Conservation (phyloP, 768 basidiomycete genomes). For the Piloderma croceum region DNA sequence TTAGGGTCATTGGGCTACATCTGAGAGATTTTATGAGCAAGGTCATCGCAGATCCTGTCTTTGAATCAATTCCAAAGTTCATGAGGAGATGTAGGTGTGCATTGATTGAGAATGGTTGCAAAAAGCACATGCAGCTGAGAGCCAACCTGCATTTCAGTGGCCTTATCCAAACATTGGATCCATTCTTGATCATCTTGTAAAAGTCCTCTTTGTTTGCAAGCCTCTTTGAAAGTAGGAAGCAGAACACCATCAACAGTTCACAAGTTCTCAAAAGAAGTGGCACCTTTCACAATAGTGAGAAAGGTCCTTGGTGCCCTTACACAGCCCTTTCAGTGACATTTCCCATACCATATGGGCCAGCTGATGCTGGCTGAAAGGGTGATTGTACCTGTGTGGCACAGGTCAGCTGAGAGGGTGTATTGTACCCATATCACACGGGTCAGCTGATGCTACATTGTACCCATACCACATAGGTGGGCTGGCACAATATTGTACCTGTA, state of each 20-base stretch:
- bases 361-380: too few species aligned
- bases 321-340: too few species aligned
- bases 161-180: constrained; percentile 37
- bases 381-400: too few species aligned
- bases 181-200: constrained; percentile 47
- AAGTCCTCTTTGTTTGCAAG: constrained; percentile 36
- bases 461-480: too few species aligned
- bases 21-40: constrained; percentile 16
- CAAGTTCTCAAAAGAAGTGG: constrained; percentile 23
- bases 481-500: too few species aligned
- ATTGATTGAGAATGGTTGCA: constrained; percentile 33
- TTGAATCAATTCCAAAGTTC: constrained; percentile 32
- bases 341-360: too few species aligned
- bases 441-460: too few species aligned
- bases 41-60: constrained; percentile 37
- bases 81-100: constrained; percentile 27
- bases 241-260: constrained; percentile 18
- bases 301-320: too few species aligned
- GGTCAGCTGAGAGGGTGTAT: too few species aligned
- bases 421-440: too few species aligned
- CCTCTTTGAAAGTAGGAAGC: constrained; percentile 31
- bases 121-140: constrained; percentile 32
- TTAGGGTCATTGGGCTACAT: constrained; percentile 4
- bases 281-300: constrained; percentile 33
- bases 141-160: constrained; percentile 33